A percentile compares a stretch with the other conserved stretches of the same genome.
phyloP scores from a whole-genome alignment of 2,329 filamentous ascomycete species.

The Ophiosphaerella narmari region DNA sequence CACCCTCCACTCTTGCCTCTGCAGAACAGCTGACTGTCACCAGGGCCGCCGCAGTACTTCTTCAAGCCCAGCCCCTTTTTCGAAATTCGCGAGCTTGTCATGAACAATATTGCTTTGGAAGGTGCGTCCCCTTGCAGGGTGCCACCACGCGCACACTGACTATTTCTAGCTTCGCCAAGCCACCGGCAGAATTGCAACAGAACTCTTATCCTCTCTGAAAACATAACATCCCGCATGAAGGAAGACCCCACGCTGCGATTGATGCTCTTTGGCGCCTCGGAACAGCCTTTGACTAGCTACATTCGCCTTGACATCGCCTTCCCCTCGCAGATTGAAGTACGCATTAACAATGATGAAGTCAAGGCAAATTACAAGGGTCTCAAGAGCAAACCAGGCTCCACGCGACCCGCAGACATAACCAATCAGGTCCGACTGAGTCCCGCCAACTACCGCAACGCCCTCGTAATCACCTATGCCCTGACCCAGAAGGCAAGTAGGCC shows the following conservation, averaged over 20 bases:
- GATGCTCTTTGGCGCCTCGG: conserved; percentile 81
- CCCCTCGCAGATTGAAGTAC: conserved; percentile 89
- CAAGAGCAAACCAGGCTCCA: conserved; percentile 96
- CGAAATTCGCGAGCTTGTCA: conserved; percentile 67
- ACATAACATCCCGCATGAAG: conserved; percentile 60
- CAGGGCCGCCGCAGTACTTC: conserved; percentile 50
- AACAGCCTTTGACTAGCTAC: conserved; percentile 48
- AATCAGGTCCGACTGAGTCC: conserved; percentile 71
- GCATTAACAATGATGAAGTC: conserved; percentile 84
- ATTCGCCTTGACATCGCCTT: conserved; percentile 73
- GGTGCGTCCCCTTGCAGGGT: conserved; percentile 63
- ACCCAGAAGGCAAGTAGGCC: conserved; percentile 73
- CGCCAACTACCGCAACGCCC: conserved; percentile 70
- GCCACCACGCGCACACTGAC: conserved; percentile 6
- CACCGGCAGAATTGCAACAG: conserved; percentile 64
- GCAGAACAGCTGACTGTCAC: conserved; percentile 14
- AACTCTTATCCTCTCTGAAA: conserved; percentile 61
- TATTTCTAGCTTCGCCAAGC: conserved; percentile 59
- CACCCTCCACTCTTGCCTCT: neutral
- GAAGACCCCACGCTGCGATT: conserved; percentile 68
- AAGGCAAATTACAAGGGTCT: conserved; percentile 92
- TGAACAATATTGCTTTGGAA: conserved; percentile 70
- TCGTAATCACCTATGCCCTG: conserved; percentile 89
- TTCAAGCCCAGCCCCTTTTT: conserved; percentile 90
- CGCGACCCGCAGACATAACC: conserved; percentile 90